Conservation (phyloP, 169 alveolate genomes). For the Perkinsus olseni region DNA sequence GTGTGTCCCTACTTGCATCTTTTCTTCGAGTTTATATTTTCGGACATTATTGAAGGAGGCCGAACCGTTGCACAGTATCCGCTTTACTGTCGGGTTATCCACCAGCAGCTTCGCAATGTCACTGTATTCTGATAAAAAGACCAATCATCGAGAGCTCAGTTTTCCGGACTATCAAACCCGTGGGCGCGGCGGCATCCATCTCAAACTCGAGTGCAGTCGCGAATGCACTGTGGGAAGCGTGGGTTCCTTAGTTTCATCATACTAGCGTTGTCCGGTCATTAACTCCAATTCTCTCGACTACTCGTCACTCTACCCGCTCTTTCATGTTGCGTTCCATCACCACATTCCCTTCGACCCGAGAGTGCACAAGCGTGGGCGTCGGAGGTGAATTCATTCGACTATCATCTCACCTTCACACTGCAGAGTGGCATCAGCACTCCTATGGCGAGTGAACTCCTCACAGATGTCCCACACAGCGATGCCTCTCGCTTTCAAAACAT, state of each 20-base stretch:
- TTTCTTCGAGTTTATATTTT: background rate
- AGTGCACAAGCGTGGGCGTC: background rate
- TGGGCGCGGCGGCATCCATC: background rate
- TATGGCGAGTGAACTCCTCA: background rate
- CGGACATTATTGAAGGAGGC: background rate
- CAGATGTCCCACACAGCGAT: background rate
- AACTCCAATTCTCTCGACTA: no score
- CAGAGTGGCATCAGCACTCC: background rate
- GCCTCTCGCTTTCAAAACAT: background rate
- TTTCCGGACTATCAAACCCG: background rate
- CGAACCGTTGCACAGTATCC: background rate
- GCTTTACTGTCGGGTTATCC: background rate
- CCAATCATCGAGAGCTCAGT: background rate
- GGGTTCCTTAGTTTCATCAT: no score
- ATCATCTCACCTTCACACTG: background rate
- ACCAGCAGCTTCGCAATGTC: background rate
- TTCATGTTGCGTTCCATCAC: no score
- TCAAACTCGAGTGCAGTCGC: no score
- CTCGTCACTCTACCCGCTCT: no score
- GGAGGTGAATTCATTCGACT: background rate
- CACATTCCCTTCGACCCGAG: background rate
- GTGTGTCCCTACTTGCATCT: background rate
- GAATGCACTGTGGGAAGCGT: no score
- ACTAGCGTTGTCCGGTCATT: no score
- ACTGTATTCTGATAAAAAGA: background rate